Evolutionary conservation across 2,329 filamentous ascomycete species (phyloP), one percentile per base, ranked within the genome.

Genomic region (Colletotrichum lindemuthianum): DNA sequence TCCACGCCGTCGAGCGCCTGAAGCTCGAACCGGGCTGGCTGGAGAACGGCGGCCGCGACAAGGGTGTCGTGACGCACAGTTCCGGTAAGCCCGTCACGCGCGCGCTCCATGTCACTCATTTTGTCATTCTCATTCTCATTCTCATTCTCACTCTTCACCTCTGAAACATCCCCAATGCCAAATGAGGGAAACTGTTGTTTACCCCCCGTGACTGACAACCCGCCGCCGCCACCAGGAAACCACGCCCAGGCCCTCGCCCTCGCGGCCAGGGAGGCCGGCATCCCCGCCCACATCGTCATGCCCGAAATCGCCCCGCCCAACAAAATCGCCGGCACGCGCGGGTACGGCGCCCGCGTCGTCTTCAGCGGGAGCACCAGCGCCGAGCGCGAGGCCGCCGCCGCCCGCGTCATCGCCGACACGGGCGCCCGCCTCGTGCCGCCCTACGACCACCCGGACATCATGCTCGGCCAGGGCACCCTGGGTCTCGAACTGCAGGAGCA

Each of bases 221-320:
- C 10, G 8, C 32, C 5, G 33, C 16, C 3, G 6, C 6, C 9
- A 8, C 4, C 68, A 95, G 94, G 95, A 65, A 98, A 98, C 79
- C 96, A 98, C 75, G 95, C 95, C 0, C 93, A 97, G 82, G 95
- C 96, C 2, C 88, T 98, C 60, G 88, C 95, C 2, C 89, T 97
- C 54, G 95, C 95, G 0, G 93, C 95, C 2, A 84, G 83, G 15
- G 89, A 89, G 41, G 87, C 90, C 73, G 80, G 82, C 57, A 89
- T 97, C 67, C 90, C 90, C 10, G 92, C 93, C 0, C 88, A 95
- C 79, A 94, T 98, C 73, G 89, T 98, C 64, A 98, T 98, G 95
- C 95, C 95, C 0, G 76, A 79, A n/a, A 96, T 96, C 73, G 90
- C 89, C 60, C 90, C 92, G 0, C 86, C 91, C n/a, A 89, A 89